Base-by-base conservation (phyloP, 2,329 filamentous ascomycete genomes). In the Fusarium neocosmosporiellum region DNA sequence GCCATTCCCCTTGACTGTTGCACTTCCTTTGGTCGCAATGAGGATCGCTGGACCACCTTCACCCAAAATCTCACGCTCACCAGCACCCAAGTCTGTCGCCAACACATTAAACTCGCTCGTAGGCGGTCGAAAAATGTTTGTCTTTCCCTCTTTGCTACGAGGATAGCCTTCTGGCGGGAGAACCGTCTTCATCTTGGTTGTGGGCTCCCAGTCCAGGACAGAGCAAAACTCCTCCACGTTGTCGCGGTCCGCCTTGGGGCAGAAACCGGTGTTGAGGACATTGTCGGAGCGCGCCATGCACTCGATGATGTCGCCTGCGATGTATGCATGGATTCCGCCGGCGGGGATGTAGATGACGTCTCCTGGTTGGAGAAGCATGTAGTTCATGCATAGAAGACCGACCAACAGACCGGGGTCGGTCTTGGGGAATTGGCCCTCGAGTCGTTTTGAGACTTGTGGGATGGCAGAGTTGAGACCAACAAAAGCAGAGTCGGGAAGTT, bases 201-300 rank as follows among this genome's bases (percentile, higher is more conserved):
- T 90, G 0, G 90, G 88, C 37, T 84, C 84, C 82, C 94, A 94
- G 0, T 88, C 92, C 20, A 95, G 78, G 1, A 88, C 86, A 5
- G 87, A 83, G 24, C 85, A 85, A 80, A 95, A 94, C 31, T 91
- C 79, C 20, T 93, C 90, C 27, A 91, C 84, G 48, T 85, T 89
- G 76, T 93, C 88, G 14, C 91, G 86, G 54, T 93, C 89, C 0
- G 89, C 88, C 1, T 85, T 85, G 0, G 92, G 92, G 73, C 92
- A 94, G 84, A 95, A 94, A 0, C 93, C 92, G 0, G 89, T 90
- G 80, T 93, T 93, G 58, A 95, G 84, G 2, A 95, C 92, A 66
- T 94, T 94, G 83, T 94, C 91, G 22, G 87, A 90, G 9, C 92
- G 87, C 2, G 92, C 92, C 92, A 94, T 94, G 81, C 92, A 94